Evolutionary conservation across 2,329 filamentous ascomycete genomes (phyloP), one percentile per base, ranked within the genome.

Genomic region (Incumbomyces delicatus): DNA sequence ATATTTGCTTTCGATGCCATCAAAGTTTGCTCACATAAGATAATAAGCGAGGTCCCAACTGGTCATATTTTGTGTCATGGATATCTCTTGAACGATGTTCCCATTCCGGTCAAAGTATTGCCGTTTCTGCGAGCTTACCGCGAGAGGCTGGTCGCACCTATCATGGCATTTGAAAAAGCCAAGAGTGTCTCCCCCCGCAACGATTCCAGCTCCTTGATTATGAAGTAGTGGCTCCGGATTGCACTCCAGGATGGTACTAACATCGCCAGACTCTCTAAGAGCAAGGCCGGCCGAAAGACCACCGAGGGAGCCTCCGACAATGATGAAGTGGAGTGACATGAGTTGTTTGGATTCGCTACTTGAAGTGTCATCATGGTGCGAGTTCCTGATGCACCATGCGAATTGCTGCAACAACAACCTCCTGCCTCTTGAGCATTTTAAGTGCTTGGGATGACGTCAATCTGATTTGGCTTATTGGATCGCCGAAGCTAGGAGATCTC

Each of bases 131-230:
- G n/a, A 18, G 14, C 7, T 18, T 6, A 44, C 32, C 3, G 30
- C 32, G 14, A 44, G n/a, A 3, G 66, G 59, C 45, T 62, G 62
- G 22, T 61, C 61, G 16, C 44, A 53, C 6, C 50, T 49, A 45
- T 70, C 67, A 51, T 71, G 69, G 11, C 60, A 52, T 38, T 63
- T 50, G 54, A 73, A 66, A 51, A 71, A 70, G 5, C 60, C 60
- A 17, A 68, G 64, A 0, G 64, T 64, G 39, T 72, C 65, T 7
- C 65, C 65, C 0, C 70, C 68, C 0, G 70, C 70, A 0, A 72
- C 69, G 17, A 73, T 69, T 2, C 70, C 70, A 4, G 70, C 70
- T 6, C 70, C 70, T 58, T 73, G 69, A 48, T 72, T 66, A 50
- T 72, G 68, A 5, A 73, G 58, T n/a, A 73, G 53, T 0, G 60